Percentiles rank a stretch among this genome's conserved stretches.
phyloP scores from a whole-genome alignment of 2,329 filamentous ascomycete genomes.

The Grosmannia clavigera region DNA sequence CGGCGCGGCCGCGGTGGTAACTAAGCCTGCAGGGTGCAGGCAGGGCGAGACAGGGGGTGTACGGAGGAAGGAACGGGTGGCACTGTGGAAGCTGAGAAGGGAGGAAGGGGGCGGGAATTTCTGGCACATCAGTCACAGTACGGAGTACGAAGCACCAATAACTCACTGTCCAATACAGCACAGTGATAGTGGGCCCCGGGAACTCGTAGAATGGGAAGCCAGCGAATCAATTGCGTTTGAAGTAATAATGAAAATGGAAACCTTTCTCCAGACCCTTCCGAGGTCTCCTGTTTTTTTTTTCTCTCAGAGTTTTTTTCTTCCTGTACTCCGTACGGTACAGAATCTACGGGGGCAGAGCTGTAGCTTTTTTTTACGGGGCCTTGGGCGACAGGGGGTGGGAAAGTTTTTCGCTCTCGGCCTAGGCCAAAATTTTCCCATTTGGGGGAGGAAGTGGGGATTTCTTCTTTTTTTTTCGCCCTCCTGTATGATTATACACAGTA shows the following conservation, averaged over 20 bases:
- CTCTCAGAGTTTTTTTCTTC: neutral
- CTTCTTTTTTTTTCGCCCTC: neutral
- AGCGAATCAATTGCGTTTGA: constrained; percentile 4
- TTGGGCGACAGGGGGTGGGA: constrained; percentile 6
- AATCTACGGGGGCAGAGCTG: neutral
- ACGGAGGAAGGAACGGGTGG: neutral
- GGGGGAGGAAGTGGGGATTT: constrained; percentile 2
- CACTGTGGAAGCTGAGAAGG: constrained; percentile 5
- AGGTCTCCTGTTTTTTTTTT: constrained; percentile 4
- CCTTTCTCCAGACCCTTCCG: neutral
- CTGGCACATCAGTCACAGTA: neutral
- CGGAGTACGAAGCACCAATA: neutral
- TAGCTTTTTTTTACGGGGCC: constrained; percentile 3
- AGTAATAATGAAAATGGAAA: neutral
- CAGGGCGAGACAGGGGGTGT: constrained; percentile 4
- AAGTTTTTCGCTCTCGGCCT: constrained; percentile 5
- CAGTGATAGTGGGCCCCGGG: neutral
- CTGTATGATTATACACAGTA: neutral
- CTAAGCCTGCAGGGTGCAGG: constrained; percentile 7
- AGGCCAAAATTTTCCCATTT: neutral
- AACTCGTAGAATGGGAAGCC: neutral
- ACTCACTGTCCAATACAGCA: neutral
- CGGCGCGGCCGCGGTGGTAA: constrained; percentile 8
- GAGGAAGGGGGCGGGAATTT: constrained; percentile 8
- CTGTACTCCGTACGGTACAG: neutral